These are phyloP conservation scores for Medicago ruthenica DNA, from an alignment of 306 rosid species.

Conservation along the genomic window DNA sequence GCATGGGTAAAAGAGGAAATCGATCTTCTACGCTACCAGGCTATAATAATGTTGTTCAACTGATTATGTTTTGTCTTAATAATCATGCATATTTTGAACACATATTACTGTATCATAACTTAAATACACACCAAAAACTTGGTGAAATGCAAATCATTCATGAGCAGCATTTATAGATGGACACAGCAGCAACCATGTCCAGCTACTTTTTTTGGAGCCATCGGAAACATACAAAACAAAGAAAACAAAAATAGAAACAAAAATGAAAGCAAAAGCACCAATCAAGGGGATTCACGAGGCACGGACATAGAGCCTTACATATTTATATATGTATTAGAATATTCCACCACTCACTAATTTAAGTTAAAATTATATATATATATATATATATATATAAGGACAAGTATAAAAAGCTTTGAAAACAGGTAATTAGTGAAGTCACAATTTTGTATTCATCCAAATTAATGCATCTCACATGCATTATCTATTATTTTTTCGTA, in stretches of 20 bases:
- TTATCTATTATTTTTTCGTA: background rate
- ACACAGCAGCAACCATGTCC: background rate
- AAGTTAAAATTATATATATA: background rate
- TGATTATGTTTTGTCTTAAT: conserved; percentile 1
- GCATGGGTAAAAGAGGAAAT: conserved; percentile 16
- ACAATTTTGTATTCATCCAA: conserved; percentile 5
- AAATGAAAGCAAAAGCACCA: background rate
- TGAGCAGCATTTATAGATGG: conserved; percentile 16
- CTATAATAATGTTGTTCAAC: background rate
- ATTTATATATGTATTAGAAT: conserved; percentile 1
- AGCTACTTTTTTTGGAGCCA: background rate
- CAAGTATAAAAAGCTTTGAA: background rate
- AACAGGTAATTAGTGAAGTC: background rate
- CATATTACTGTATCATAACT: background rate
- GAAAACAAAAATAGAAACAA: background rate
- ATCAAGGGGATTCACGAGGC: background rate
- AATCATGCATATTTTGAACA: conserved; percentile 17
- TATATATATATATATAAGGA: too few relatives aligned
- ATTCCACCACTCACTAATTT: conserved; percentile 8
- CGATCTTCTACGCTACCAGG: background rate
- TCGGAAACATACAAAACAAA: background rate
- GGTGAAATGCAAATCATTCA: conserved; percentile 5
- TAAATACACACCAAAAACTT: conserved; percentile 7
- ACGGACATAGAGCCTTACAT: background rate
- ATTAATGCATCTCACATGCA: background rate